Conservation (phyloP, 495 filamentous ascomycete species). For the Bryoglossum gracile region DNA sequence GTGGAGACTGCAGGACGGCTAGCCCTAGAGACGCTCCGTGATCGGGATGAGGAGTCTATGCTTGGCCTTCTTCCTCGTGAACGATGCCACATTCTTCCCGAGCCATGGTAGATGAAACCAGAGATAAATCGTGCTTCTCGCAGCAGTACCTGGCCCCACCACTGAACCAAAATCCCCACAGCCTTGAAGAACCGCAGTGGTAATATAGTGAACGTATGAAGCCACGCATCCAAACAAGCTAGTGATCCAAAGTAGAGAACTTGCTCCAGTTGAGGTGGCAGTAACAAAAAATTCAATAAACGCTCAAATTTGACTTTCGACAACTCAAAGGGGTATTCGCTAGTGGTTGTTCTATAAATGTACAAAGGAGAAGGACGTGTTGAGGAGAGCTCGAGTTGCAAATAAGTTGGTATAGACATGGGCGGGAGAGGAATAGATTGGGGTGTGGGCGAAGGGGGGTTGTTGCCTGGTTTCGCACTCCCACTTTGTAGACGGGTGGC, state of each 20-base stretch:
- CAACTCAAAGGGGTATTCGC: constrained; percentile 87
- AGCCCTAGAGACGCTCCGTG: constrained; percentile 18
- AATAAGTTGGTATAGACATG: constrained; percentile 76
- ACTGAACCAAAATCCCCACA: constrained; percentile 62
- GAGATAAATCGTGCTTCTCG: constrained; percentile 62
- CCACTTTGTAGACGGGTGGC: background rate
- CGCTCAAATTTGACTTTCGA: constrained; percentile 93
- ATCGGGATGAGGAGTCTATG: constrained; percentile 26
- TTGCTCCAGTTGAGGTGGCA: constrained; percentile 78
- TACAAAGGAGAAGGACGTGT: constrained; percentile 79
- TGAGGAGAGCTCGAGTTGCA: constrained; percentile 81
- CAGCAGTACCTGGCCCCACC: constrained; percentile 57
- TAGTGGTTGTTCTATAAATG: constrained; percentile 65
- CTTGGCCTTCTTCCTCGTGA: constrained; percentile 42
- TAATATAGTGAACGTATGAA: constrained; percentile 91
- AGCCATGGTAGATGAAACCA: constrained; percentile 64
- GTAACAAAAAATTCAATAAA: constrained; percentile 77
- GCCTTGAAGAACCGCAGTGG: constrained; percentile 87
- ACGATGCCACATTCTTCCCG: constrained; percentile 67
- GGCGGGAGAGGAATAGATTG: constrained; percentile 59
- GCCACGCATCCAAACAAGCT: constrained; percentile 94
- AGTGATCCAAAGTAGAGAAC: constrained; percentile 80
- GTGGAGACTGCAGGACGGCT: constrained; percentile 16
- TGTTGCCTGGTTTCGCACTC: background rate
- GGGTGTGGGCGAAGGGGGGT: constrained; percentile 20